Evolutionary conservation across 2,329 filamentous ascomycete genomes (phyloP).

Genomic region (Colletotrichum costaricense): DNA sequence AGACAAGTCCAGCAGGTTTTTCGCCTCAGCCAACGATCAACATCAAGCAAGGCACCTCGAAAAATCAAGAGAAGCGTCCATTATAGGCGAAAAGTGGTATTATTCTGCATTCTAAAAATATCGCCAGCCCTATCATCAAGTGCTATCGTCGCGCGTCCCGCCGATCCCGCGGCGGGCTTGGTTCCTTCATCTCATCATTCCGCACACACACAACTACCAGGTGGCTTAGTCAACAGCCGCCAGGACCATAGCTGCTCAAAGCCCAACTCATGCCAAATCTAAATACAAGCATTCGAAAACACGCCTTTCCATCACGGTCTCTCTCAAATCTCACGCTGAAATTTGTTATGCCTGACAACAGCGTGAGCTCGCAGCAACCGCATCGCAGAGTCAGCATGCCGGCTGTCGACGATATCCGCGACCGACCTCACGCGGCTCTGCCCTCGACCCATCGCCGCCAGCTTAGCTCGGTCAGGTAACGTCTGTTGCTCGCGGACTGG

Average conservation of each 20-base stretch:
- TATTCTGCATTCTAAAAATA: conserved; percentile 9
- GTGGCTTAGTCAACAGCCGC: background rate
- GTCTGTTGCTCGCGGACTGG: no score
- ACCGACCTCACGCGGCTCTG: background rate
- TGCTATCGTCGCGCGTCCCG: background rate
- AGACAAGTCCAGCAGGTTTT: background rate
- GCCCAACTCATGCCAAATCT: background rate
- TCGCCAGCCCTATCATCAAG: background rate
- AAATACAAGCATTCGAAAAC: background rate
- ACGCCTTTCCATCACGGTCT: background rate
- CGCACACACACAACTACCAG: background rate
- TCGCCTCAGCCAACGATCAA: background rate
- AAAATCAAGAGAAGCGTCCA: background rate
- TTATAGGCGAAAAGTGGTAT: background rate
- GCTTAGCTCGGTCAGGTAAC: background rate
- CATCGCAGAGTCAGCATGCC: conserved; percentile 18
- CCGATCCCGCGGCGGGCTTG: conserved; percentile 16
- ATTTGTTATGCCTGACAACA: conserved; percentile 2
- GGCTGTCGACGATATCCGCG: conserved; percentile 7
- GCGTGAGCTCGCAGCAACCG: conserved; percentile 19
- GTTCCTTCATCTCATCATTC: background rate
- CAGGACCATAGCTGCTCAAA: background rate
- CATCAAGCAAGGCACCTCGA: background rate
- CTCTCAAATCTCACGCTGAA: conserved; percentile 6
- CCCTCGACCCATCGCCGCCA: background rate